phyloP scores from a whole-genome alignment of 2,329 filamentous ascomycete genomes.

The Aspergillus aculeatus region DNA sequence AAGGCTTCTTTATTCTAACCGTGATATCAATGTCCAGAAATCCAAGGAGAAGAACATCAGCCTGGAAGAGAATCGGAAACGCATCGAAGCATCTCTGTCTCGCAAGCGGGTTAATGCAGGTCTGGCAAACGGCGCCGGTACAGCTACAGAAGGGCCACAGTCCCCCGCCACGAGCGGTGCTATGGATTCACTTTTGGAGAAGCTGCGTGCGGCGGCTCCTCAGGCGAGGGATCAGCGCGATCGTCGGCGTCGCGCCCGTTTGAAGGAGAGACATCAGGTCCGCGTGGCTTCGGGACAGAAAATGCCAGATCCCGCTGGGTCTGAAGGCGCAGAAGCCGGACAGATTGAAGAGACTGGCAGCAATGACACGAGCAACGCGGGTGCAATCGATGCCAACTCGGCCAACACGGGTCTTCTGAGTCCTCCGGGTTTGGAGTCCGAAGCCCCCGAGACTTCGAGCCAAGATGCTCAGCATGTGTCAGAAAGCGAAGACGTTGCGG shows the following conservation, averaged over 20 bases:
- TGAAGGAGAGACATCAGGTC: conserved; percentile 88
- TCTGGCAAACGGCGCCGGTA: conserved; percentile 59
- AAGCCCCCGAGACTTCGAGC: conserved; percentile 31
- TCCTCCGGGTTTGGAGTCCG: conserved; percentile 44
- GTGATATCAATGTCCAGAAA: conserved; percentile 53
- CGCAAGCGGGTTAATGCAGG: conserved; percentile 69
- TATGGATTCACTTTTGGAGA: conserved; percentile 95
- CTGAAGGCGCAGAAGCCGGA: conserved; percentile 61
- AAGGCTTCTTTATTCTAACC: conserved; percentile 1
- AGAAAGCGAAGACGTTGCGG: conserved; percentile 72
- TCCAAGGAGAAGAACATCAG: conserved; percentile 87
- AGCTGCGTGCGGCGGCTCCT: conserved; percentile 87
- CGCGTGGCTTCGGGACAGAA: conserved; percentile 86
- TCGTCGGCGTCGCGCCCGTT: conserved; percentile 76
- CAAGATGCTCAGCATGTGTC: conserved; percentile 39
- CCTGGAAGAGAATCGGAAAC: conserved; percentile 76
- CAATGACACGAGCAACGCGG: conserved; percentile 6
- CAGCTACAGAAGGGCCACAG: conserved; percentile 50
- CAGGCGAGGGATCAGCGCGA: conserved; percentile 87
- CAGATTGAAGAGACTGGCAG: conserved; percentile 44
- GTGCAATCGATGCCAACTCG: conserved; percentile 38
- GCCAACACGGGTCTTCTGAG: conserved; percentile 49
- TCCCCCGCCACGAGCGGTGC: conserved; percentile 77
- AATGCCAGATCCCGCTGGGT: conserved; percentile 64
- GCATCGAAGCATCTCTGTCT: conserved; percentile 89